These are phyloP conservation scores for Thelonectria rubi DNA, from an alignment of 2,329 filamentous ascomycete species.

Conservation along the genomic window DNA sequence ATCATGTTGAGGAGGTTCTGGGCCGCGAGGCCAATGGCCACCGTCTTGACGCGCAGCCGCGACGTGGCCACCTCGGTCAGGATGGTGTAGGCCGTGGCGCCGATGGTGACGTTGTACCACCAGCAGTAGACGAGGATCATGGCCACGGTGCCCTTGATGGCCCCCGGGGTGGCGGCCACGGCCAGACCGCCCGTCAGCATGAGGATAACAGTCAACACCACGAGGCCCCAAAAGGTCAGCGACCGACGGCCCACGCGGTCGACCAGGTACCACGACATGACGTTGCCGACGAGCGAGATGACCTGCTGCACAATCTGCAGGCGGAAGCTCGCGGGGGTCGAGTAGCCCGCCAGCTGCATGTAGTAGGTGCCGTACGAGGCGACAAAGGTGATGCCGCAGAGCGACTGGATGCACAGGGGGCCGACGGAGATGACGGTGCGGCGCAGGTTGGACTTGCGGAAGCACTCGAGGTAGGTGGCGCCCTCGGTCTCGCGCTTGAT, in stretches of 20 bases:
- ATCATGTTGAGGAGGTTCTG: slow-evolving; percentile 28
- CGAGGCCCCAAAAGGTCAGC: slow-evolving; percentile 28
- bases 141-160: slow-evolving; percentile 30
- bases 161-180: slow-evolving; percentile 21
- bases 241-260: slow-evolving; percentile 29
- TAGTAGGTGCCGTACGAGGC: slow-evolving; percentile 33
- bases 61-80: slow-evolving; percentile 33
- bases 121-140: slow-evolving; percentile 31
- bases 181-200: slow-evolving; percentile 28
- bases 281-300: slow-evolving; percentile 31
- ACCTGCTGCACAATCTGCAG: slow-evolving; percentile 32
- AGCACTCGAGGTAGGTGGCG: slow-evolving; percentile 31
- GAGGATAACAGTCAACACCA: slow-evolving; percentile 25
- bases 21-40: slow-evolving; percentile 29
- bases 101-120: slow-evolving; percentile 34
- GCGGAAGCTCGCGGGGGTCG: slow-evolving; percentile 26
- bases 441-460: slow-evolving; percentile 34
- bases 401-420: slow-evolving; percentile 31
- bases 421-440: slow-evolving; percentile 35
- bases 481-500: slow-evolving; percentile 29
- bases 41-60: slow-evolving; percentile 32
- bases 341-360: slow-evolving; percentile 33
- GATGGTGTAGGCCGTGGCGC: slow-evolving; percentile 32
- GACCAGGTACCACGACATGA: slow-evolving; percentile 33
- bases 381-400: slow-evolving; percentile 32